Base-by-base conservation (phyloP, 305 asterid genomes). In the Rubia peregrina region DNA sequence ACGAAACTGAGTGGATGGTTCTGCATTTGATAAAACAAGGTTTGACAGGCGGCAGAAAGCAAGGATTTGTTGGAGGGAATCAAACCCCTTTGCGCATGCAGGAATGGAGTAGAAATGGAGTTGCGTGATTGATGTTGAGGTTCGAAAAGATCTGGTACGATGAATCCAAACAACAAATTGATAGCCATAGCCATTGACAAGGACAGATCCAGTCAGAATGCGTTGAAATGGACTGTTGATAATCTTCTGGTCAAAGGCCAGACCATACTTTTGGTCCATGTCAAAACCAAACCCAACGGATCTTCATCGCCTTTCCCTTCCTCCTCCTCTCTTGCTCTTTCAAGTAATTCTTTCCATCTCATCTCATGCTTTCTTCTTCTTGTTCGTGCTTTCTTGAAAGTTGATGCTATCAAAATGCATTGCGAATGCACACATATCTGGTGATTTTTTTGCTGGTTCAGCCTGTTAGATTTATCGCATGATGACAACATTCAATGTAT, bases 151-250 rank as follows among this genome's bases (percentile, higher is more conserved):
- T 7, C 10, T 17, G 26, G 9, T 61, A 61, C 17, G 67, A 77
- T 68, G 71, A 73, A 67, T 49, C 61, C 71, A 6, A 43, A 8
- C 49, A 22, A 46, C 7, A 80, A 76, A 68, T 67, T 80, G 74
- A 55, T 80, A 11, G 83, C 83, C 0, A 80, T 80, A 36, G 78
- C 83, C 51, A 80, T 80, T 36, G 83, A 80, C 17, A 80, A 73
- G 63, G 83, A 76, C 44, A 74, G 78, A 71, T 72, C 74, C 21
- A 76, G 81, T 67, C 81, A 76, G 36, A 30, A 49, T 74, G 79
- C 83, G 3, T 44, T 80, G 59, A 80, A 63, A 76, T 80, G 83
- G 83, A 44, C 79, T 1, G 48, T 76, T 73, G 83, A 80, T 6
- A 71, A 71, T 76, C 75, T 80, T 48, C 76, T 76, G 8, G 42